phyloP scores from a whole-genome alignment of 2,329 filamentous ascomycete species.

The Harringtonia lauricola region DNA sequence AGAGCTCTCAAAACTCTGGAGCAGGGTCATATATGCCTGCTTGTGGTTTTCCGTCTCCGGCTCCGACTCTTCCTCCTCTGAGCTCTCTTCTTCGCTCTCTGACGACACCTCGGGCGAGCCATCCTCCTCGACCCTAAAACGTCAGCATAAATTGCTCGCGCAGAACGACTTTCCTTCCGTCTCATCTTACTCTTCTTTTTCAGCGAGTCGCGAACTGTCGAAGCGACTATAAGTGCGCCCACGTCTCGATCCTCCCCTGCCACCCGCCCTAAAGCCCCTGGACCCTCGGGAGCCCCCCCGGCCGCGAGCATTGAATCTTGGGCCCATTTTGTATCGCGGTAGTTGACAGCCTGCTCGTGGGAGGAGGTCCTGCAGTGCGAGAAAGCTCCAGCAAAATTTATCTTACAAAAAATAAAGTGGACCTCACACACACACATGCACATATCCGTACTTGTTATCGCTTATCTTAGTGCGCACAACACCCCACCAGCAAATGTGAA shows the following conservation, averaged over 20 bases:
- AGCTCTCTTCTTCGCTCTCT: slow-evolving; percentile 25
- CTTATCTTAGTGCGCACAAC: slow-evolving; percentile 48
- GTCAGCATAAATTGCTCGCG: slow-evolving; percentile 19
- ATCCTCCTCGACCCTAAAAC: slow-evolving; percentile 25
- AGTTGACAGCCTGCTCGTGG: no score
- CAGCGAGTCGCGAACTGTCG: slow-evolving; percentile 32
- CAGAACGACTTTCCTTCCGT: slow-evolving; percentile 21
- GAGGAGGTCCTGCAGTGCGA: not conserved
- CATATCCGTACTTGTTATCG: not conserved
- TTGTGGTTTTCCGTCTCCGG: slow-evolving; percentile 11
- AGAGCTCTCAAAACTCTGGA: slow-evolving; percentile 43
- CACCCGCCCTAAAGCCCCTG: slow-evolving; percentile 16
- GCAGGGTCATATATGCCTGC: slow-evolving; percentile 42
- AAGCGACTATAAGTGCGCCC: slow-evolving; percentile 26
- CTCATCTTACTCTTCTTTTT: slow-evolving; percentile 29
- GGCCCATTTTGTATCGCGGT: slow-evolving; percentile 19
- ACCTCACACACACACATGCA: not conserved
- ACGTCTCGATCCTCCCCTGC: slow-evolving; percentile 15
- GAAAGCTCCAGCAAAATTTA: not conserved
- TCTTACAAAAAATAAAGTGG: slow-evolving; percentile 6
- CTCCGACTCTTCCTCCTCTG: not conserved
- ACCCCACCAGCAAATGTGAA: slow-evolving; percentile 16
- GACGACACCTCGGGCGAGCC: slow-evolving; percentile 29
- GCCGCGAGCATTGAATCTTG: slow-evolving; percentile 19
- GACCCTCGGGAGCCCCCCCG: slow-evolving; percentile 20